Base-by-base conservation (phyloP, 2,329 filamentous ascomycete genomes). In the Amauroascus verrucosus region DNA sequence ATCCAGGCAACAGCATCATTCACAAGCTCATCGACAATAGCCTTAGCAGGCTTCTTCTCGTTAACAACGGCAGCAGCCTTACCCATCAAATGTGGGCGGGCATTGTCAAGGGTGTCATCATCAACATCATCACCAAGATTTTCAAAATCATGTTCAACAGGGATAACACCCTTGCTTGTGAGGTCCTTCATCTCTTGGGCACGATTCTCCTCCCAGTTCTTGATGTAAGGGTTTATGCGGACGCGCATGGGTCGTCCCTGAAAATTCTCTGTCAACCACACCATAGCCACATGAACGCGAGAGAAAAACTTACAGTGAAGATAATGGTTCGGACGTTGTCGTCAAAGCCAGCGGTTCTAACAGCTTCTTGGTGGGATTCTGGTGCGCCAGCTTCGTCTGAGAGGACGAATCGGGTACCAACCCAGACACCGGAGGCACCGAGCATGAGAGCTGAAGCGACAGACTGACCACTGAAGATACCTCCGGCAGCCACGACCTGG, bases 291-390 rank as follows among this genome's bases (percentile, higher is more conserved):
- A 37, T 16, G 8, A 7, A 2, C 7, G 6, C 11, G 2, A 2
- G 35, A 18, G 22, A 13, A 38, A n/a, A 9, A 13, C 66, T 54
- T 71, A 73, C 72, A 54, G 93, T 98, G 80, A 97, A 98, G 75
- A 98, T 98, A 71, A 97, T 88, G 48, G 93, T 98, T 68, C 88
- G 86, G 69, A 97, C 76, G 66, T 95, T 98, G 74, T 98, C 93
- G 72, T 97, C 89, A 70, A 93, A 95, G 62, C 86, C 82, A 50
- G 93, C 82, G 41, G 91, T 96, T 65, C 83, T 82, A 62, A 98
- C 93, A 57, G 91, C 88, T 67, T 98, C 91, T 76, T 97, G 93
- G 79, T 98, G 91, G 45, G 86, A 81, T 71, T 88, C 84, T 62
- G 93, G 88, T 9, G 93, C 93, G 65, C 93, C 91, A 54, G 93